These are phyloP conservation scores for Rugonectria rugulosa DNA, from an alignment of 2,329 filamentous ascomycete genomes.

Conservation along the genomic window DNA sequence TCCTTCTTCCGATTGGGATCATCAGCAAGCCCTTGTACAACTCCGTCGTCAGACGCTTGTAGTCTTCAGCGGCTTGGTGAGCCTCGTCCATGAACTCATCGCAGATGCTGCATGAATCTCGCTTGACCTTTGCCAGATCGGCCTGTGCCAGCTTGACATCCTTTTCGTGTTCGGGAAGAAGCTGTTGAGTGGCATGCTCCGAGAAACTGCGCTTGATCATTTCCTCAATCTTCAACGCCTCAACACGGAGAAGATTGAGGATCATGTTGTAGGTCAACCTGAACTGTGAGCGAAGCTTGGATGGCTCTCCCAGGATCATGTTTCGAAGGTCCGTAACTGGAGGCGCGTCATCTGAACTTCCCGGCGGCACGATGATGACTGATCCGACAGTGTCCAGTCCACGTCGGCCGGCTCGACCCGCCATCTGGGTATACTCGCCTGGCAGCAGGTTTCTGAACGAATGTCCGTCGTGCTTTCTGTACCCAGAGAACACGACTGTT, in stretches of 20 bases:
- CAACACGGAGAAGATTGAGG: conserved; percentile 89
- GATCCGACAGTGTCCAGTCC: conserved; percentile 92
- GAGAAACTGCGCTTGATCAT: conserved; percentile 99
- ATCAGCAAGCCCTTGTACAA: conserved; percentile 78
- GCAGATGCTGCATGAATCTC: conserved; percentile 83
- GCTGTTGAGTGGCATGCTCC: conserved; percentile 93
- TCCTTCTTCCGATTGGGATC: conserved; percentile 83
- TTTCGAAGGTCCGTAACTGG: conserved; percentile 82
- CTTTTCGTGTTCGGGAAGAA: conserved; percentile 95
- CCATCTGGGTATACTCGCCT: conserved; percentile 99
- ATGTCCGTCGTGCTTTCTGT: conserved; percentile 94
- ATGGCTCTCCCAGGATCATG: conserved; percentile 96
- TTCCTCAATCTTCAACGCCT: conserved; percentile 97
- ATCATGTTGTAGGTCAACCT: conserved; percentile 99
- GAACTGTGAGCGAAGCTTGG: conserved; percentile 95
- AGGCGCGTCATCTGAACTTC: conserved; percentile 82
- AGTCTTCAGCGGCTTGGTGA: conserved; percentile 83
- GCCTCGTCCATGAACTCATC: conserved; percentile 81
- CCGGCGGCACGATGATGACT: conserved; percentile 90
- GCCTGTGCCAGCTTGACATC: conserved; percentile 91
- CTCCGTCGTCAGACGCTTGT: conserved; percentile 79
- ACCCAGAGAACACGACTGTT: conserved; percentile 97
- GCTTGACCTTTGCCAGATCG: conserved; percentile 87
- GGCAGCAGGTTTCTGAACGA: conserved; percentile 89
- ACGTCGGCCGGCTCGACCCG: conserved; percentile 89